These are phyloP conservation scores for Alternaria novae-zelandiae DNA, from an alignment of 2,329 filamentous ascomycete genomes.

Conservation along the genomic window DNA sequence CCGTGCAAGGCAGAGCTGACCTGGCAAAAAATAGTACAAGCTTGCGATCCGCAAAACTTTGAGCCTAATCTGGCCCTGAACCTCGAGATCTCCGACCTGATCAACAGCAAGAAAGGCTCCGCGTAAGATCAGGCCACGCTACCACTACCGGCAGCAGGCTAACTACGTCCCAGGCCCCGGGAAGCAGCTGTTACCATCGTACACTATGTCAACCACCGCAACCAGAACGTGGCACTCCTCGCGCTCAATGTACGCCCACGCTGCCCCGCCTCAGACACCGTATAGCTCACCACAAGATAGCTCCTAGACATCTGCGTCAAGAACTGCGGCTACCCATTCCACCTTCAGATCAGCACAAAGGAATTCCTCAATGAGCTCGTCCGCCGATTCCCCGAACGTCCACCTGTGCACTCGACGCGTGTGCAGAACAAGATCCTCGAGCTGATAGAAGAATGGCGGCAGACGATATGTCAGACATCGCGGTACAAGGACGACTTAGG, in stretches of 20 bases:
- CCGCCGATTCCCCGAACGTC: slow-evolving; percentile 90
- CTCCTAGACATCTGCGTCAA: slow-evolving; percentile 99
- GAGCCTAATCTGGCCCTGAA: slow-evolving; percentile 96
- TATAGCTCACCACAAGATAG: slow-evolving; percentile 48
- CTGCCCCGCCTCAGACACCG: slow-evolving; percentile 13
- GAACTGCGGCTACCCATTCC: slow-evolving; percentile 99
- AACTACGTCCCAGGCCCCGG: slow-evolving; percentile 66
- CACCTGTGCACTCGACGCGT: slow-evolving; percentile 81
- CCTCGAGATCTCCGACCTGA: slow-evolving; percentile 93
- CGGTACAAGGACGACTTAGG: slow-evolving; percentile 97
- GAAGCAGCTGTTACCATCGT: slow-evolving; percentile 95
- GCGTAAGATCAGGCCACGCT: slow-evolving; percentile 59
- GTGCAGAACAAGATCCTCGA: slow-evolving; percentile 94
- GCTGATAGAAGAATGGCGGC: slow-evolving; percentile 96
- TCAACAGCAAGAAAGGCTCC: slow-evolving; percentile 97
- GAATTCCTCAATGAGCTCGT: slow-evolving; percentile 99
- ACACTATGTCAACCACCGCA: slow-evolving; percentile 93
- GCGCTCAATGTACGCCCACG: slow-evolving; percentile 69
- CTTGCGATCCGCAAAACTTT: slow-evolving; percentile 96
- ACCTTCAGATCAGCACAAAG: slow-evolving; percentile 97
- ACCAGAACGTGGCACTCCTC: slow-evolving; percentile 90
- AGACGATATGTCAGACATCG: slow-evolving; percentile 97
- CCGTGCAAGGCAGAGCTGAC: slow-evolving; percentile 13
- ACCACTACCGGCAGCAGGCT: slow-evolving; percentile 14
- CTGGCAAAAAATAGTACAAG: slow-evolving; percentile 67